Conservation (phyloP, 345 rosid species). For the Capsella bursapastoris region DNA sequence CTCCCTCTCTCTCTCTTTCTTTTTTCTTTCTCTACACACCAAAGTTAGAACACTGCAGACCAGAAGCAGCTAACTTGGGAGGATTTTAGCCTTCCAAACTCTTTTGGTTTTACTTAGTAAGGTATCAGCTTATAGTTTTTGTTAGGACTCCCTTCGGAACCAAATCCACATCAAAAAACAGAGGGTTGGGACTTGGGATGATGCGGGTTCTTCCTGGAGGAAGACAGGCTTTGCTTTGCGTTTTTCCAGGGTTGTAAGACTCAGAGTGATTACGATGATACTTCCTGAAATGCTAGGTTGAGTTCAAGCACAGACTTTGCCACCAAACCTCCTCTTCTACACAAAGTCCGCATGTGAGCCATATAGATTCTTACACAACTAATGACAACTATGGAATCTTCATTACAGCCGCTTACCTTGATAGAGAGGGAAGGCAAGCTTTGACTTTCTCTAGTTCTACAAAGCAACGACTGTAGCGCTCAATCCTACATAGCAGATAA, state of each 20-base stretch:
- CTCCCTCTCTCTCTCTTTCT: slow-evolving; percentile 5
- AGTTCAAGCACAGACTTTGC: slow-evolving; percentile 87
- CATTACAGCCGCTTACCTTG: slow-evolving; percentile 49
- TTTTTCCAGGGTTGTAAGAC: not conserved
- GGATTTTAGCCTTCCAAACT: slow-evolving; percentile 35
- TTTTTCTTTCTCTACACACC: slow-evolving; percentile 19
- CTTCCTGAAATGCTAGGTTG: slow-evolving; percentile 80
- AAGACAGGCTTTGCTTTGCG: slow-evolving; percentile 28
- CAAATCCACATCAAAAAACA: slow-evolving; percentile 39
- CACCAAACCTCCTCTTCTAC: slow-evolving; percentile 92
- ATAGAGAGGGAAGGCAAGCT: slow-evolving; percentile 58
- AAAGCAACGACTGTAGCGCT: slow-evolving; percentile 83
- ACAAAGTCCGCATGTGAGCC: slow-evolving; percentile 18
- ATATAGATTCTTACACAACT: slow-evolving; percentile 1
- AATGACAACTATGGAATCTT: slow-evolving; percentile 9
- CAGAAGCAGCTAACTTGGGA: slow-evolving; percentile 27
- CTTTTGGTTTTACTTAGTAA: slow-evolving; percentile 37
- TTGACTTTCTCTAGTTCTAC: slow-evolving; percentile 92
- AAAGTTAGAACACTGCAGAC: slow-evolving; percentile 27
- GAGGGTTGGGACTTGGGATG: slow-evolving; percentile 39
- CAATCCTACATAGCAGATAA: slow-evolving; percentile 55
- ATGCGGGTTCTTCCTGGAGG: slow-evolving; percentile 9
- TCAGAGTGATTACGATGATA: slow-evolving; percentile 51
- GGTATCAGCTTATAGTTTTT: slow-evolving; percentile 37
- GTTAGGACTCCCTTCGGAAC: slow-evolving; percentile 47